Base-by-base conservation (phyloP, 2,329 filamentous ascomycete genomes). In the Orbilia quercus region DNA sequence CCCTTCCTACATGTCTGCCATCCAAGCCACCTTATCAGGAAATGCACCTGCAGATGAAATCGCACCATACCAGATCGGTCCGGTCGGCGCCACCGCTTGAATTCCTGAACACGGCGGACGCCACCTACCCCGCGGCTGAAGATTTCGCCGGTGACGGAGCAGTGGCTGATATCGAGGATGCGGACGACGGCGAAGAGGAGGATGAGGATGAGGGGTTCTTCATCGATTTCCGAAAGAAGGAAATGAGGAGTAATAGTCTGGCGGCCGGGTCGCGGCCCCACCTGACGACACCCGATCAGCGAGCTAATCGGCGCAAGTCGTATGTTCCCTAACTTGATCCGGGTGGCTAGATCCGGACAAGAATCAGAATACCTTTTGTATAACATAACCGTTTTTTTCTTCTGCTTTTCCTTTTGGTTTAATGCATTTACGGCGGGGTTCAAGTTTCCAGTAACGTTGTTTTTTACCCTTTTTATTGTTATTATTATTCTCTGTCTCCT, bases 141-240 rank as follows among this genome's bases (percentile, higher is more conserved):
- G 74, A 76, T n/a, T 57, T 66, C 45, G 54, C 67, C 11, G 60
- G 57, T 34, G 59, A 74, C 18, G 73, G 74, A 38, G 75, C 66
- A 6, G 47, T 70, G 42, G 63, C 67, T 59, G 71, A 76, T 60
- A 76, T 76, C 20, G 75, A 76, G 28, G 75, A 76, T 44, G 75
- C 57, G 38, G 75, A 75, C 45, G 75, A 76, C 20, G 55, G 63
- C 22, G 73, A 66, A 34, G 70, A 74, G 14, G 76, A 69, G 9
- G 69, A 76, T 57, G 72, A 62, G 47, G 75, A 76, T 45, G 76
- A 77, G n/a, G 74, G 67, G 22, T 70, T 75, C 53, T 74, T 69
- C 38, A 63, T 75, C 12, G 69, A 70, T 62, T 71, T 75, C n/a
- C 54, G 38, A 14, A 74, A 74, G 70, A 74, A 74, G 47, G 64